Percentiles rank a stretch among this genome's conserved stretches.
Evolutionary conservation across 208 protist genomes (phyloP).

Genomic region (Leishmania turanica): DNA sequence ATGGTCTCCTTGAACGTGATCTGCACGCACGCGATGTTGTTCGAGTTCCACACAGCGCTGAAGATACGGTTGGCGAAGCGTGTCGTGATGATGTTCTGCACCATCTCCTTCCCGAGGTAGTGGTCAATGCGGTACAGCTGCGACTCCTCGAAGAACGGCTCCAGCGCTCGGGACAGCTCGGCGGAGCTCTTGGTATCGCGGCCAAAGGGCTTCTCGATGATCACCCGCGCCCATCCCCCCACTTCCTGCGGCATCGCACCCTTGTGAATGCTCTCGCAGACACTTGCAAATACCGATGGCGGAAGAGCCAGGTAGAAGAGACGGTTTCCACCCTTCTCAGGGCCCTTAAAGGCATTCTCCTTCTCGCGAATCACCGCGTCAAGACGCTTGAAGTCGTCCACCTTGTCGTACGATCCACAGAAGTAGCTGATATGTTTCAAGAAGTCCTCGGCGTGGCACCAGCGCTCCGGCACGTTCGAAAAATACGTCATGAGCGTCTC

Average conservation of each 20-base stretch:
- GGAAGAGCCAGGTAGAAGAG: conserved; percentile 94
- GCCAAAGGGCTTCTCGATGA: conserved; percentile 96
- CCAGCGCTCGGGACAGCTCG: conserved; percentile 75
- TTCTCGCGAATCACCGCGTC: conserved; percentile 49
- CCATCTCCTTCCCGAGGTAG: conserved; percentile 95
- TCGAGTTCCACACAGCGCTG: conserved; percentile 88
- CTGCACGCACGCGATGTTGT: conserved; percentile 88
- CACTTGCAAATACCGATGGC: conserved; percentile 76
- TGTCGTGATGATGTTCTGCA: conserved; percentile 93
- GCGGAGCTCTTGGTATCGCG: conserved; percentile 78
- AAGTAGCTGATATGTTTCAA: conserved; percentile 74
- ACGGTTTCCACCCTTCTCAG: conserved; percentile 65
- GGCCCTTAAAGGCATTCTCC: conserved; percentile 52
- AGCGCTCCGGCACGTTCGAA: conserved; percentile 36
- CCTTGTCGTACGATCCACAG: conserved; percentile 73
- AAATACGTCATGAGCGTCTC: conserved; percentile 73
- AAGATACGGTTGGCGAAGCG: conserved; percentile 95
- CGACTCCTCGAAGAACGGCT: conserved; percentile 79
- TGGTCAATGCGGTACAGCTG: conserved; percentile 96
- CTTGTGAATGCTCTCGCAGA: conserved; percentile 56
- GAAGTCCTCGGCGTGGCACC: conserved; percentile 75
- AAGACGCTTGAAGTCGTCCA: conserved; percentile 74
- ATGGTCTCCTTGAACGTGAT: conserved; percentile 96
- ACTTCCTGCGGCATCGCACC: conserved; percentile 55
- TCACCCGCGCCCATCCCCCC: conserved; percentile 78